Conservation (phyloP, 768 basidiomycete genomes). For the Amyloporia xantha region DNA sequence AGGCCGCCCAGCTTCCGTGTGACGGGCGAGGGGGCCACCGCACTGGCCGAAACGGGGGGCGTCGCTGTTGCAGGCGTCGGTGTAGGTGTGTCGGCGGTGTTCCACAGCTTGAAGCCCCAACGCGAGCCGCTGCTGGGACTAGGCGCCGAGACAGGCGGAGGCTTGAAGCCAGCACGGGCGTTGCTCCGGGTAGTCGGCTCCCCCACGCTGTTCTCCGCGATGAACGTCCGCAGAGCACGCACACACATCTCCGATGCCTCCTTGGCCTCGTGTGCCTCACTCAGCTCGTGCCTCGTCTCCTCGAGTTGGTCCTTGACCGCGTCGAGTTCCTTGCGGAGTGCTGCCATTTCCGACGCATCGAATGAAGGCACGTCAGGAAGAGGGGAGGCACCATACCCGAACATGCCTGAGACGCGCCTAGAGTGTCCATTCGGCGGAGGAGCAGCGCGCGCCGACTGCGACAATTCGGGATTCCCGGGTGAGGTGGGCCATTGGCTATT, state of each 20-base stretch:
- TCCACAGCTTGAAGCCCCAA: conserved; percentile 73
- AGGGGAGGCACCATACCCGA: conserved; percentile 44
- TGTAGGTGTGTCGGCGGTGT: conserved; percentile 1
- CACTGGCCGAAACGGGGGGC: conserved; percentile 24
- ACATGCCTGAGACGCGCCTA: conserved; percentile 46
- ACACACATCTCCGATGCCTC: conserved; percentile 86
- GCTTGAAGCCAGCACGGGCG: conserved; percentile 10
- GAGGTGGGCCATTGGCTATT: conserved; percentile 13
- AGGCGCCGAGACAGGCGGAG: conserved; percentile 5
- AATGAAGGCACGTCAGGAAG: conserved; percentile 17
- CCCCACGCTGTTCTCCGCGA: conserved; percentile 67
- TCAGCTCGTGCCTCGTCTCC: conserved; percentile 57
- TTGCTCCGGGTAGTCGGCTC: conserved; percentile 16
- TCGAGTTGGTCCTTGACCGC: conserved; percentile 54
- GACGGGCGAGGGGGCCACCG: conserved; percentile 29
- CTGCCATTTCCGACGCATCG: conserved; percentile 40
- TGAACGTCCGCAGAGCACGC: conserved; percentile 76
- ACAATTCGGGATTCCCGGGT: conserved; percentile 6
- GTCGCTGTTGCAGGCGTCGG: conserved; percentile 18
- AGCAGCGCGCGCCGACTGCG: conserved; percentile 8
- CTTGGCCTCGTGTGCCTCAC: conserved; percentile 74
- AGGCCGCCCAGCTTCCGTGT: conserved; percentile 65
- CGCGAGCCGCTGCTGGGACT: conserved; percentile 26
- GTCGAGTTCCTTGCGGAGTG: conserved; percentile 53
- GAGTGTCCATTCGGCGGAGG: conserved; percentile 15